phyloP scores from a whole-genome alignment of 306 rosid genomes.

The Dryas alaskensis region DNA sequence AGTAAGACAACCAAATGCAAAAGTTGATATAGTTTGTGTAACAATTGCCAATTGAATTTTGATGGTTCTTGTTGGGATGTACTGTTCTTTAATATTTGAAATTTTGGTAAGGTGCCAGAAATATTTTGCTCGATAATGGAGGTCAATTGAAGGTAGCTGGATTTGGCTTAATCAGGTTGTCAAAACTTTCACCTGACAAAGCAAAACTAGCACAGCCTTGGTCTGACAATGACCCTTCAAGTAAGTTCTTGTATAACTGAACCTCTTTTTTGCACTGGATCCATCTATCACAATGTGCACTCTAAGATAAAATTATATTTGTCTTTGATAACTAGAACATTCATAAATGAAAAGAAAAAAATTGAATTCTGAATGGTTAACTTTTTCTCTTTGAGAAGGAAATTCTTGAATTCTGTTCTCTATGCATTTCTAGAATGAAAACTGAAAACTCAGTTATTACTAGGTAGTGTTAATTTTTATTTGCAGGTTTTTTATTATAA shows the following conservation, averaged over 20 bases:
- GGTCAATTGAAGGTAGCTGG: conserved; percentile 91
- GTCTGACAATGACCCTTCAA: conserved; percentile 48
- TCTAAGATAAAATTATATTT: background rate
- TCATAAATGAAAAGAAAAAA: background rate
- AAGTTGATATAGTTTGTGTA: conserved; percentile 36
- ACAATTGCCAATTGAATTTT: conserved; percentile 28
- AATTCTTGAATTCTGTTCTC: background rate
- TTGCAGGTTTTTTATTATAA: too few relatives aligned
- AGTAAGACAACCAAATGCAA: conserved; percentile 80
- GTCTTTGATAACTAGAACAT: background rate
- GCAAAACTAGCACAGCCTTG: conserved; percentile 62
- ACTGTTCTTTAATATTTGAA: conserved; percentile 74
- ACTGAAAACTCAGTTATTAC: too few relatives aligned
- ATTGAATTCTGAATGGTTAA: background rate
- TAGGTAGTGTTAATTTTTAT: too few relatives aligned
- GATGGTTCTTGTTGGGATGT: conserved; percentile 36
- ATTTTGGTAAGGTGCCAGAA: conserved; percentile 99
- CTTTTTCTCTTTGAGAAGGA: conserved; percentile 2
- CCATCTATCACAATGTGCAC: background rate
- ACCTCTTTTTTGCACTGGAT: conserved; percentile 13
- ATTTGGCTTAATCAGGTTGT: conserved; percentile 71
- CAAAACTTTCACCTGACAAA: conserved; percentile 61
- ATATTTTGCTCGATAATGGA: conserved; percentile 98
- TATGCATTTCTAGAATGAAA: too few relatives aligned
- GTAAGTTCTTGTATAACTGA: conserved; percentile 48